Evolutionary conservation across 768 basidiomycete species (phyloP), one percentile per base, ranked within the genome.

Genomic region (Suillus cothurnatus): DNA sequence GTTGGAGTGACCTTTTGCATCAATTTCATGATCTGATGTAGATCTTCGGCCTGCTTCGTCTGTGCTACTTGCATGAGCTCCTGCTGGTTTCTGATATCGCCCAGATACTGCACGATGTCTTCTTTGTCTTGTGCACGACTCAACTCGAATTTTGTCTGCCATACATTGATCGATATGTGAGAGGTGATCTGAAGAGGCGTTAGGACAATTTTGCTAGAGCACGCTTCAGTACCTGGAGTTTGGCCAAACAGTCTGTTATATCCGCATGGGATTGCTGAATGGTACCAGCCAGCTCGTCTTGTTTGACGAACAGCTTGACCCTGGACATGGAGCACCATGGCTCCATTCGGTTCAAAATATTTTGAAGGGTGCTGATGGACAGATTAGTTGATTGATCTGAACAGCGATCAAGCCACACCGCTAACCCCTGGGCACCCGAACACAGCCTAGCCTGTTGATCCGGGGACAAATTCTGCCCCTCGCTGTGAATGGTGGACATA

Each of bases 221-320:
- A 19, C 49, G n/a, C 21, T 38, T 41, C 28, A 50, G 58, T 53
- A 85, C 87, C 69, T 85, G 80, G 61, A 88, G 82, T 49, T 78
- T 79, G 11, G 71, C 73, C 50, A 87, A 66, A 63, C 84, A 84
- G 62, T 84, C 82, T 32, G 79, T 73, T 43, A 88, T 79, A 32
- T 76, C 73, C 58, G 68, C 62, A 60, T 87, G 82, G 67, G 83
- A 86, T 19, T 73, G 72, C 66, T 79, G 71, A 31, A 88, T 86
- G 50, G 80, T 81, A 31, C 69, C 66, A 21, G 76, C 71, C 43
- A 87, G 78, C 32, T 84, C 80, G 23, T 67, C 70, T 66, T 86
- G 86, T 64, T 76, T 79, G 36, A 82, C 64, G 64, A 87, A 83
- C 6, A 81, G 78, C 63, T 83, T 75, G 59, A 84, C 45, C 31